Percentiles rank a stretch among this genome's conserved stretches.
phyloP scores from a whole-genome alignment of 164 flowering plant species.

The Vitis labrusca region DNA sequence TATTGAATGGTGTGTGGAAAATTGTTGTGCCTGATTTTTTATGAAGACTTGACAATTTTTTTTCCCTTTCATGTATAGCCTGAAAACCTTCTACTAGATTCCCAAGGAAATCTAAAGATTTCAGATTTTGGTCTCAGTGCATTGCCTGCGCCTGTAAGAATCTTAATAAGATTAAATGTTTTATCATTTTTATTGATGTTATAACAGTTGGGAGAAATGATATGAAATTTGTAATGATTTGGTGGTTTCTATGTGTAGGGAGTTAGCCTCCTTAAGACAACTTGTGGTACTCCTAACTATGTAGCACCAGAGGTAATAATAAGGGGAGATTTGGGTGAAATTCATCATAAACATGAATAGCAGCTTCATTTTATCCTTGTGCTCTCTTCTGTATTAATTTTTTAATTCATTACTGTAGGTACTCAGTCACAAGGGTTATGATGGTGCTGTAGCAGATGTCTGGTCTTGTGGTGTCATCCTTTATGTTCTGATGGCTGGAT shows the following conservation, averaged over 20 bases:
- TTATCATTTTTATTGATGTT: not conserved
- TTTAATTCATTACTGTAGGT: slow-evolving; percentile 48
- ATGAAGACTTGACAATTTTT: slow-evolving; percentile 16
- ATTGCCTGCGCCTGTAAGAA: slow-evolving; percentile 68
- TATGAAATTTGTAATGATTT: not conserved
- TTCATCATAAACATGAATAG: not conserved
- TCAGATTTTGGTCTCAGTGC: slow-evolving; percentile 99
- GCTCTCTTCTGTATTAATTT: not conserved
- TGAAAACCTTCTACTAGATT: slow-evolving; percentile 95
- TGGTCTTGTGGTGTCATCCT: slow-evolving; percentile 99
- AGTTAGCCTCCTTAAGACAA: slow-evolving; percentile 78
- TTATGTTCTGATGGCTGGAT: slow-evolving; percentile 93
- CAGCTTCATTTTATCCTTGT: not conserved
- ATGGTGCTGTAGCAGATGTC: slow-evolving; percentile 94
- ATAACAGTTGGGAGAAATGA: slow-evolving; percentile 1
- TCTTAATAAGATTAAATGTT: not conserved
- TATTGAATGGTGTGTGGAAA: slow-evolving; percentile 16
- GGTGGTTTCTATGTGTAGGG: slow-evolving; percentile 55
- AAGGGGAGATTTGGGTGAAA: not conserved
- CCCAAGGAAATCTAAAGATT: slow-evolving; percentile 85
- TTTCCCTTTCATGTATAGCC: slow-evolving; percentile 55
- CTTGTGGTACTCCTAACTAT: slow-evolving; percentile 99
- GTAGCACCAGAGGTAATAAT: slow-evolving; percentile 95
- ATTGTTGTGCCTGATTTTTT: slow-evolving; percentile 7
- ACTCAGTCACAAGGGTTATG: slow-evolving; percentile 90